Percentiles rank a stretch among this genome's conserved stretches.
Evolutionary conservation across 805 yeast species (phyloP).

Genomic region (Sugiyamaella marilandica): DNA sequence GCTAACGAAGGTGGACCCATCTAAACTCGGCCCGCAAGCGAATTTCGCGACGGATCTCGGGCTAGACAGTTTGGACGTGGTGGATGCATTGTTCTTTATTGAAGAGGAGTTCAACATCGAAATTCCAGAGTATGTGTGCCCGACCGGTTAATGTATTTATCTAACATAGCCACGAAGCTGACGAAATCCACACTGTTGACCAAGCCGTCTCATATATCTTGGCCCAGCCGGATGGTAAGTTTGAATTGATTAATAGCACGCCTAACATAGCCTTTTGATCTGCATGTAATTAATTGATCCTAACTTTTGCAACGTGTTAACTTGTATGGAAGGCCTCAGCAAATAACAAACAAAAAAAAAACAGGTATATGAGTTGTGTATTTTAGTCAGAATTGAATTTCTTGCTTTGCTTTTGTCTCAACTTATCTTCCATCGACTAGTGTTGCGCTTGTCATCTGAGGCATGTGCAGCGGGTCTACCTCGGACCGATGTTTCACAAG

Average conservation of each 20-base stretch:
- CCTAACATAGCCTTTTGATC: slow-evolving; percentile 2
- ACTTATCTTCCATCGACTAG: no score
- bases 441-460: no score
- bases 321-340: no score
- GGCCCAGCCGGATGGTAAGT: slow-evolving; percentile 44
- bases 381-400: no score
- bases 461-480: no score
- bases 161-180: slow-evolving; percentile 62
- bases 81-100: slow-evolving; percentile 91
- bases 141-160: not conserved
- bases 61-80: slow-evolving; percentile 91
- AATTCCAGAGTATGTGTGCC: slow-evolving; percentile 44
- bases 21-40: slow-evolving; percentile 34
- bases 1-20: slow-evolving; percentile 20
- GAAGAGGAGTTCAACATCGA: slow-evolving; percentile 62
- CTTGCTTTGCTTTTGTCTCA: no score
- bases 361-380: no score
- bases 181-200: slow-evolving; percentile 86
- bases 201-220: slow-evolving; percentile 87
- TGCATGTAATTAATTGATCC: not conserved
- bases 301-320: no score
- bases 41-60: slow-evolving; percentile 52
- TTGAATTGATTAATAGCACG: not conserved
- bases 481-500: no score
- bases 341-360: no score